Evolutionary conservation across 2,329 filamentous ascomycete species (phyloP).

Genomic region (Neonectria punicea): DNA sequence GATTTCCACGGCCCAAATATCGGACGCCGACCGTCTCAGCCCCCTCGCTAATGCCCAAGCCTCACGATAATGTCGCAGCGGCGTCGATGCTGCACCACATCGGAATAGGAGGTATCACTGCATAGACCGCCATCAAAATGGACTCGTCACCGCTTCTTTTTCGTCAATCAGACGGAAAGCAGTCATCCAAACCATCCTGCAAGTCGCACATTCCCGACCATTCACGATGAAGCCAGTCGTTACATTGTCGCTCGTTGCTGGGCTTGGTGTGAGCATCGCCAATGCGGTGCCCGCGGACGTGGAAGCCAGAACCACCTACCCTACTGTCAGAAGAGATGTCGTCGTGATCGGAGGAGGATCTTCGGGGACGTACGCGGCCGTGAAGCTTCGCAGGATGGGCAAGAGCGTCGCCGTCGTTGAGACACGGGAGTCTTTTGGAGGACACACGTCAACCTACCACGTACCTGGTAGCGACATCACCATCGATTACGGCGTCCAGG

Average conservation of each 20-base stretch:
- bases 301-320: background rate
- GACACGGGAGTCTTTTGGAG: slow-evolving; percentile 25
- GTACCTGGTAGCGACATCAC: slow-evolving; percentile 28
- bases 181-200: slow-evolving; percentile 9
- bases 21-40: slow-evolving; percentile 6
- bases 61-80: slow-evolving; percentile 21
- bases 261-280: slow-evolving; percentile 17
- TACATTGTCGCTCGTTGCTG: slow-evolving; percentile 33
- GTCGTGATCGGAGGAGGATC: slow-evolving; percentile 35
- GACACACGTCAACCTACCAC: slow-evolving; percentile 32
- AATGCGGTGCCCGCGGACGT: slow-evolving; percentile 17
- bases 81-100: slow-evolving; percentile 8
- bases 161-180: background rate
- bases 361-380: slow-evolving; percentile 31
- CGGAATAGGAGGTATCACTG: slow-evolving; percentile 31
- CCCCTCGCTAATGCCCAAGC: background rate
- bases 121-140: slow-evolving; percentile 32
- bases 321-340: slow-evolving; percentile 26
- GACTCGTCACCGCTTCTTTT: slow-evolving; percentile 24
- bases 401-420: slow-evolving; percentile 32
- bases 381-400: slow-evolving; percentile 33
- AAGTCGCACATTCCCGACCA: slow-evolving; percentile 23
- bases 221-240: slow-evolving; percentile 32
- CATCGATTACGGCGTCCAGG: slow-evolving; percentile 34
- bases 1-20: background rate